A percentile compares a stretch with the other conserved stretches of the same genome.
phyloP scores from a whole-genome alignment of 352 stramenopile genomes.

The Thraustochytrium striatum region DNA sequence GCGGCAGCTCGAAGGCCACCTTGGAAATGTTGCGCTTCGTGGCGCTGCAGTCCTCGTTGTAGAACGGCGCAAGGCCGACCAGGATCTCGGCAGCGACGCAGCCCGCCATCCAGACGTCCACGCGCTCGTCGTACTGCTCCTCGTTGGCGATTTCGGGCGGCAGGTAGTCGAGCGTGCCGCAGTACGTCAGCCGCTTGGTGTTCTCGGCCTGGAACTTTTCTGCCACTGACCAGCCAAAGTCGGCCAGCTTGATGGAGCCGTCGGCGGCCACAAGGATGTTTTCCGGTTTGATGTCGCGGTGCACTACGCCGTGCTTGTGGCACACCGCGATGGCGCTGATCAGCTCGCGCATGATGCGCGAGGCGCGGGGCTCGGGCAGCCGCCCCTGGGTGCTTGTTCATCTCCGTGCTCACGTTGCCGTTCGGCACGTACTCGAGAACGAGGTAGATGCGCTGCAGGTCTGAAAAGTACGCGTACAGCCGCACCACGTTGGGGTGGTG shows the following conservation, averaged over 20 bases:
- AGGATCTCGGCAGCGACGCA: conserved; percentile 98
- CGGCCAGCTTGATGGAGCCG: conserved; percentile 46
- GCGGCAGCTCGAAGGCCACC: neutral
- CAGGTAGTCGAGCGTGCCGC: conserved; percentile 81
- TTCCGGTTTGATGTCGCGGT: conserved; percentile 52
- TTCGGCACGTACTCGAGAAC: conserved; percentile 48
- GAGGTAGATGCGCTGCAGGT: conserved; percentile 42
- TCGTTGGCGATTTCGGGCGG: conserved; percentile 99
- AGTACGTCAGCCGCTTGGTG: conserved; percentile 24
- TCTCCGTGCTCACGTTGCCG: conserved; percentile 32
- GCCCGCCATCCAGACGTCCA: conserved; percentile 97
- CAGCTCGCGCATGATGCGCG: conserved; percentile 61
- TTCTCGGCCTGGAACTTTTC: neutral
- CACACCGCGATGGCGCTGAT: conserved; percentile 68
- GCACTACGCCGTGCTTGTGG: conserved; percentile 65
- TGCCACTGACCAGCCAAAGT: conserved; percentile 57
- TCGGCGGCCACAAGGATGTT: conserved; percentile 43
- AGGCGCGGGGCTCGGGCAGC: conserved; percentile 57
- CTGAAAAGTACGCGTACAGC: conserved; percentile 48
- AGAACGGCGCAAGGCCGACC: conserved; percentile 93
- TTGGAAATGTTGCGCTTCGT: neutral
- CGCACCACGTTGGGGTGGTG: conserved; percentile 46
- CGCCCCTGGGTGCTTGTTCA: conserved; percentile 13
- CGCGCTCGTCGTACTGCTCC: conserved; percentile 90
- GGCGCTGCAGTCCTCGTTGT: conserved; percentile 56